These are phyloP conservation scores for Mucor circinelloides DNA, from an alignment of 371 early-diverging fungal genomes.

Conservation along the genomic window DNA sequence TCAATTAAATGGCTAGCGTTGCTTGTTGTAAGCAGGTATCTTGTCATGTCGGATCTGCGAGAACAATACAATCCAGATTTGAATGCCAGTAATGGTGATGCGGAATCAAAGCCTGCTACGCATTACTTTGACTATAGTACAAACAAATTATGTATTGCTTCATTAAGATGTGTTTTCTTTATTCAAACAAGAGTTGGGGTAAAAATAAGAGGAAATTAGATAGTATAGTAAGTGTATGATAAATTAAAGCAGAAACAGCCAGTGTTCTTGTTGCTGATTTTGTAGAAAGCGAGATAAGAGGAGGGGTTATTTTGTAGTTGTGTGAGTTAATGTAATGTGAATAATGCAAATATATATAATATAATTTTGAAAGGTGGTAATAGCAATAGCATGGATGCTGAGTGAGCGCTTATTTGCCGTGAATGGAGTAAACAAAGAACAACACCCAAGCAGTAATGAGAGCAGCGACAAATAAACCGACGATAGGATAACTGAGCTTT, in stretches of 20 bases:
- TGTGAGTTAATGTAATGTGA: neutral
- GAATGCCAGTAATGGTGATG: no score
- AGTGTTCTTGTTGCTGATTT: neutral
- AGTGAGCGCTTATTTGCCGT: neutral
- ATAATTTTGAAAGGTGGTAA: neutral
- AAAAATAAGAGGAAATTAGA: neutral
- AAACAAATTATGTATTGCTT: no score
- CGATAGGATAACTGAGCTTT: constrained; percentile 26
- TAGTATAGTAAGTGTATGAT: neutral
- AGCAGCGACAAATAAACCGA: constrained; percentile 28
- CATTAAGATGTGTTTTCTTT: neutral
- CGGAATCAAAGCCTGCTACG: no score
- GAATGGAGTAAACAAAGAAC: constrained; percentile 48
- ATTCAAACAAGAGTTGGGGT: neutral
- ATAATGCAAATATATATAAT: constrained; percentile 1
- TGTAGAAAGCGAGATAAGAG: neutral
- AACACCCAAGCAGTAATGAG: constrained; percentile 46
- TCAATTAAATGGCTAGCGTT: no score
- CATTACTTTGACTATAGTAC: no score
- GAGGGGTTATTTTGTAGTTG: neutral
- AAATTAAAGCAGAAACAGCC: neutral
- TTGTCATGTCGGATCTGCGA: no score
- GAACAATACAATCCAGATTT: no score
- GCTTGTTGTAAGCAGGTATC: no score
- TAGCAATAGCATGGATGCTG: neutral